These are phyloP conservation scores for Cercis canadensis DNA, from an alignment of 306 rosid genomes.

Conservation along the genomic window DNA sequence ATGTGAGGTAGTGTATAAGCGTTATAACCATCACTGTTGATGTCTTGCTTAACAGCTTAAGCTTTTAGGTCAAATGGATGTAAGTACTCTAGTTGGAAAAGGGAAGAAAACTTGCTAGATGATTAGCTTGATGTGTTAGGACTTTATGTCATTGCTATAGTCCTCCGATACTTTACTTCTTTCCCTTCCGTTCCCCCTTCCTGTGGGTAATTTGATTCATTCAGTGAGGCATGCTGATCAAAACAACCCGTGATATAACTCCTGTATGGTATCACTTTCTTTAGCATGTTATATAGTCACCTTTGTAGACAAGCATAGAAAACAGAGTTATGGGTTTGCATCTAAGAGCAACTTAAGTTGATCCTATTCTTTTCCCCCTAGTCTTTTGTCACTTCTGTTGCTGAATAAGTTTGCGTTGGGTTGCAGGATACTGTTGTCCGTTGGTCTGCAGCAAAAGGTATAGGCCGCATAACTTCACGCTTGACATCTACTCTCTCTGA, in stretches of 20 bases:
- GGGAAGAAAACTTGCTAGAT: background rate
- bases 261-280: background rate
- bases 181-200: background rate
- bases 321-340: conserved; percentile 18
- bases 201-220: conserved; percentile 2
- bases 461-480: conserved; percentile 84
- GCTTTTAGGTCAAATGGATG: background rate
- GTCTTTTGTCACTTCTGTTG: conserved; percentile 9
- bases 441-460: conserved; percentile 98
- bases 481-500: conserved; percentile 84
- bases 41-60: conserved; percentile 23
- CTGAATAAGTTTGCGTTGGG: conserved; percentile 32
- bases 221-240: conserved; percentile 5
- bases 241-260: background rate
- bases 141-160: background rate
- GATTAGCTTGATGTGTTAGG: background rate
- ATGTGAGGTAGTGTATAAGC: background rate
- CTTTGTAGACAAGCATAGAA: conserved; percentile 7
- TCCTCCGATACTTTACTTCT: background rate
- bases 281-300: background rate
- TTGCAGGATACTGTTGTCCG: conserved; percentile 95
- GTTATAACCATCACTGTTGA: conserved; percentile 3
- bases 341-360: conserved; percentile 29
- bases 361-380: conserved; percentile 15
- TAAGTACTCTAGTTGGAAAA: background rate